Evolutionary conservation across 2,329 filamentous ascomycete genomes (phyloP).

Genomic region (Beauveria varroae): DNA sequence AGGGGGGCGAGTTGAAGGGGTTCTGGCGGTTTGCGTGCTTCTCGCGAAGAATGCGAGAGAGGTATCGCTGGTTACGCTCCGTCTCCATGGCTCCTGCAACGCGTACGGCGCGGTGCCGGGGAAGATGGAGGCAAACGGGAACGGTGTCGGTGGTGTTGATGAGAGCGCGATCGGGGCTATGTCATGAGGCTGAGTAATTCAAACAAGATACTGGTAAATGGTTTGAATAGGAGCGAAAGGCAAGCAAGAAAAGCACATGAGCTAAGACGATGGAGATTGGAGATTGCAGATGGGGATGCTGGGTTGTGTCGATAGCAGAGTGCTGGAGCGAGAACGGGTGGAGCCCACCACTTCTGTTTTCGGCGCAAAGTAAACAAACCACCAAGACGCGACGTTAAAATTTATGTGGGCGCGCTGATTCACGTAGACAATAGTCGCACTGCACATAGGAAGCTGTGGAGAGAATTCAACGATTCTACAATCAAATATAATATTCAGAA

Average conservation of each 20-base stretch:
- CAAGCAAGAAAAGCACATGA: conserved; percentile 1
- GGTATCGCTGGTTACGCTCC: conserved; percentile 34
- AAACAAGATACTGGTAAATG: conserved; percentile 1
- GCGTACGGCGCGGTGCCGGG: conserved; percentile 16
- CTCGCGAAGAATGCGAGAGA: conserved; percentile 42
- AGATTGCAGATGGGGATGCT: background rate
- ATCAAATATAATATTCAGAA: no score
- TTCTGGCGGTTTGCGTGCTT: conserved; percentile 46
- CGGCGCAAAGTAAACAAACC: conserved; percentile 29
- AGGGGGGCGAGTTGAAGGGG: conserved; percentile 51
- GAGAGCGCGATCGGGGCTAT: background rate
- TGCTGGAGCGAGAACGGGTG: conserved; percentile 9
- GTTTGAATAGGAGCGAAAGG: background rate
- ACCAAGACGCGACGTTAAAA: background rate
- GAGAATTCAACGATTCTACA: no score
- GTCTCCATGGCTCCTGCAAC: conserved; percentile 31
- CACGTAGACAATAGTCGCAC: background rate
- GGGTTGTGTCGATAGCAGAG: background rate
- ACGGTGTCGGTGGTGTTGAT: background rate
- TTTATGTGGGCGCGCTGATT: background rate
- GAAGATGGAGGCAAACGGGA: background rate
- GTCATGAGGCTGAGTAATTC: conserved; percentile 6
- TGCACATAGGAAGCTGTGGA: no score
- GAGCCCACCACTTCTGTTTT: conserved; percentile 22
- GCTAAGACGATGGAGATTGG: conserved; percentile 1